These are phyloP conservation scores for Tripterygium wilfordii DNA, from an alignment of 177 flowering plant genomes.

Conservation along the genomic window DNA sequence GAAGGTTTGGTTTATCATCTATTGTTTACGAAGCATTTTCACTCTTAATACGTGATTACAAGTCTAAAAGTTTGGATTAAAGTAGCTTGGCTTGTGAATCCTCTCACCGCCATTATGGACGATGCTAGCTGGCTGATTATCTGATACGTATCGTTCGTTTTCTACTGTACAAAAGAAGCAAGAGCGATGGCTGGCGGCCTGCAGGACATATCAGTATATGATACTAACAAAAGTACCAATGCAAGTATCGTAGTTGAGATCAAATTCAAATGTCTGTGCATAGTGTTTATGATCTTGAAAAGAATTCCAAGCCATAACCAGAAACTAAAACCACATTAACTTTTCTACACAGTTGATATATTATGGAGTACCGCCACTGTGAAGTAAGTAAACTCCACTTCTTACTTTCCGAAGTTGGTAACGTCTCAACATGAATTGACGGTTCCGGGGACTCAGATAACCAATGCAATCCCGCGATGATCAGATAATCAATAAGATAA, in stretches of 20 bases:
- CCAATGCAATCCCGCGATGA: constrained; percentile 53
- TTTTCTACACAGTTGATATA: constrained; percentile 18
- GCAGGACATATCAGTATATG: no score
- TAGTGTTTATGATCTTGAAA: neutral
- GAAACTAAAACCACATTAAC: neutral
- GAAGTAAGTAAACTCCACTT: constrained; percentile 29
- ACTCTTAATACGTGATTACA: no score
- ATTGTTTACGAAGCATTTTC: no score
- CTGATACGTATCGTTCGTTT: no score
- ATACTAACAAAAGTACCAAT: constrained; percentile 9
- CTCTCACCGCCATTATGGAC: no score
- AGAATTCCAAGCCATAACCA: neutral
- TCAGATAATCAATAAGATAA: neutral
- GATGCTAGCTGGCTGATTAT: no score
- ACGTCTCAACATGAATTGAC: constrained; percentile 20
- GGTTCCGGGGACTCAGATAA: constrained; percentile 45
- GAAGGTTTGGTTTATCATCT: no score
- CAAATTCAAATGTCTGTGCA: constrained; percentile 6
- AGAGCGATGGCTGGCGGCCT: no score
- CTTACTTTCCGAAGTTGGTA: constrained; percentile 16
- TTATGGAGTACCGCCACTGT: constrained; percentile 30
- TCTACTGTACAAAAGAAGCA: no score
- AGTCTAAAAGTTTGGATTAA: no score
- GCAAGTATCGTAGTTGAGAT: constrained; percentile 13
- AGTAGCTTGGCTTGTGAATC: no score